These are phyloP conservation scores for Aspergillus pseudoglaucus DNA, from an alignment of 2,329 filamentous ascomycete species.

Conservation along the genomic window DNA sequence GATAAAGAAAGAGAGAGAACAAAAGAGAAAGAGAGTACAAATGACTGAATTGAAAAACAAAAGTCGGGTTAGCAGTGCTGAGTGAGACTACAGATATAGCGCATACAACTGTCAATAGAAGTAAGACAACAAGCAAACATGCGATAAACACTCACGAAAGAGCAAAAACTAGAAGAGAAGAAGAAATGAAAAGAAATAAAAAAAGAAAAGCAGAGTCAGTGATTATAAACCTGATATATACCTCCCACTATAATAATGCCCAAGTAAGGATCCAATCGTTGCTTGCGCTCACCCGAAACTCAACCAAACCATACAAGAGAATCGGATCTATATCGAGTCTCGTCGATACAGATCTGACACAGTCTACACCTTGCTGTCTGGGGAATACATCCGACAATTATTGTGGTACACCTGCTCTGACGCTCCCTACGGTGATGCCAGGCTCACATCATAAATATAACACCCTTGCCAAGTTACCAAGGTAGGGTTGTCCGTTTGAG, in stretches of 20 bases:
- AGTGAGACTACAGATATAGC: background rate
- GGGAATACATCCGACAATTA: too few relatives aligned
- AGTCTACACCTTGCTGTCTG: background rate
- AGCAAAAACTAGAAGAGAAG: background rate
- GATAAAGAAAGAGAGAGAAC: background rate
- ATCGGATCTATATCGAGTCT: background rate
- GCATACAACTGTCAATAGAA: background rate
- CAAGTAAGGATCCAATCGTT: conserved; percentile 10
- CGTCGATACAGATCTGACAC: background rate
- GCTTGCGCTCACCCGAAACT: background rate
- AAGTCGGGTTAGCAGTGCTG: background rate
- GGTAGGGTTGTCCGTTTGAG: too few relatives aligned
- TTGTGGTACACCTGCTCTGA: too few relatives aligned
- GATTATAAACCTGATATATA: background rate
- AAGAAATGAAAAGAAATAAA: background rate
- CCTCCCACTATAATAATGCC: conserved; percentile 7
- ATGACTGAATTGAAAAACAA: background rate
- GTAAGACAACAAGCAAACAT: background rate
- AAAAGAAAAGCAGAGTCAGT: background rate
- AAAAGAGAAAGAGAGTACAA: background rate
- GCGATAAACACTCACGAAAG: background rate
- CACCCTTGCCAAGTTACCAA: too few relatives aligned
- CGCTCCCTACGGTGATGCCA: too few relatives aligned
- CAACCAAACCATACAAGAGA: background rate
- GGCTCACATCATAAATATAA: too few relatives aligned